phyloP scores from a whole-genome alignment of 1,284 basidiomycete species.

The Trichosporon inkin region DNA sequence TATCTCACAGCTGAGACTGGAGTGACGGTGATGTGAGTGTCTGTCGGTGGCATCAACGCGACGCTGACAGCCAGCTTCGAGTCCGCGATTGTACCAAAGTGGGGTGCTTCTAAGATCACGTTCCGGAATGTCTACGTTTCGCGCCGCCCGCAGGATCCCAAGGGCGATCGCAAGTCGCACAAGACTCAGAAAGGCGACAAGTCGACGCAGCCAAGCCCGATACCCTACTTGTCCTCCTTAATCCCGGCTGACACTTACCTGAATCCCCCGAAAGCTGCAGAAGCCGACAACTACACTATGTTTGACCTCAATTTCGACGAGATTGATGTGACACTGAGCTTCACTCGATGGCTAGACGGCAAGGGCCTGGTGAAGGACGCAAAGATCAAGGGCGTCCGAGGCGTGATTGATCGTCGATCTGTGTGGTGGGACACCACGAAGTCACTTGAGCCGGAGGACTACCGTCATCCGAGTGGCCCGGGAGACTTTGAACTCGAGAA shows the following conservation, averaged over 20 bases:
- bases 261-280: constrained; percentile 28
- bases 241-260: constrained; percentile 40
- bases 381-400: constrained; percentile 87
- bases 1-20: constrained; percentile 92
- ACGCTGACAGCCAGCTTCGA: constrained; percentile 60
- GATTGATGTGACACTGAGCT: constrained; percentile 91
- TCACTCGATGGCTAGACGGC: constrained; percentile 90
- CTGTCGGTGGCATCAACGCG: no score
- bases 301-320: constrained; percentile 90
- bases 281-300: constrained; percentile 66
- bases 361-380: constrained; percentile 90
- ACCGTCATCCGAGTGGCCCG: constrained; percentile 65
- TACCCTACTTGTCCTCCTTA: constrained; percentile 39
- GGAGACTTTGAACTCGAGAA: constrained; percentile 93
- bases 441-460: constrained; percentile 71
- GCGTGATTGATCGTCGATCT: constrained; percentile 85
- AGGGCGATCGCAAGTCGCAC: constrained; percentile 44
- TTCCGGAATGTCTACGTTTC: constrained; percentile 97
- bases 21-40: constrained; percentile 68
- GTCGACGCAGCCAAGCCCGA: constrained; percentile 36
- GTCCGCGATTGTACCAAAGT: constrained; percentile 95
- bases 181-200: constrained; percentile 4
- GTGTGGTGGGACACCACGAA: constrained; percentile 80
- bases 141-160: constrained; percentile 58
- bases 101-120: constrained; percentile 90